Evolutionary conservation across 331 rosid genomes (phyloP).

Genomic region (Quercus phellos): DNA sequence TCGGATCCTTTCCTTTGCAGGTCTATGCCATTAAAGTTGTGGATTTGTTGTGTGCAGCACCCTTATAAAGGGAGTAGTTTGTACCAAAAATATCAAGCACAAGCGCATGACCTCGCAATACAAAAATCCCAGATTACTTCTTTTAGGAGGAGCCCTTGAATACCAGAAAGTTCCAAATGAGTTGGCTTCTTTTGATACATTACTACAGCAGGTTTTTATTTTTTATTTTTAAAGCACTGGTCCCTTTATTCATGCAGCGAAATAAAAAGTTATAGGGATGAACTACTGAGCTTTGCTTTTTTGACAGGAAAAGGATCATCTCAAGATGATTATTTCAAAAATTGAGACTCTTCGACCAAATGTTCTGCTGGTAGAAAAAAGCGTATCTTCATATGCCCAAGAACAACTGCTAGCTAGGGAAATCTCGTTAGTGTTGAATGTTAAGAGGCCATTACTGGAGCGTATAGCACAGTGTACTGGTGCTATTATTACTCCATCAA

Average conservation of each 20-base stretch:
- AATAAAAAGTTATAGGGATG: conserved; percentile 9
- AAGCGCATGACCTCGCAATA: conserved; percentile 96
- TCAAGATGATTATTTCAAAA: conserved; percentile 69
- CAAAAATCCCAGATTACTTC: conserved; percentile 66
- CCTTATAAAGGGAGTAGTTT: conserved; percentile 77
- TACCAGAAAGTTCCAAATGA: conserved; percentile 91
- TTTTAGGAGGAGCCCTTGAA: conserved; percentile 87
- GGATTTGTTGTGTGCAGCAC: conserved; percentile 50
- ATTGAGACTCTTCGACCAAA: conserved; percentile 87
- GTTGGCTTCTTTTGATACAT: conserved; percentile 75
- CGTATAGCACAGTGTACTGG: conserved; percentile 93
- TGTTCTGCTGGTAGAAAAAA: conserved; percentile 92
- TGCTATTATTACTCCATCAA: conserved; percentile 72
- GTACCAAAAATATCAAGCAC: conserved; percentile 94
- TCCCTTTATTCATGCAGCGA: not conserved
- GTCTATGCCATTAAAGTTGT: conserved; percentile 17
- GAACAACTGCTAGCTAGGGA: conserved; percentile 78
- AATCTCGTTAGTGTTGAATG: conserved; percentile 92
- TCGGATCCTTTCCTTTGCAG: not conserved
- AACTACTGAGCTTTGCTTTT: conserved; percentile 22
- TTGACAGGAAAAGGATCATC: conserved; percentile 88
- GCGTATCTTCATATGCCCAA: conserved; percentile 81
- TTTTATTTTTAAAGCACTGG: conserved; percentile 25
- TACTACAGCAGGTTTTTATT: conserved; percentile 77
- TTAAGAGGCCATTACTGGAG: conserved; percentile 81